Base-by-base conservation (phyloP, 495 filamentous ascomycete species). In the Neurospora sp. region DNA sequence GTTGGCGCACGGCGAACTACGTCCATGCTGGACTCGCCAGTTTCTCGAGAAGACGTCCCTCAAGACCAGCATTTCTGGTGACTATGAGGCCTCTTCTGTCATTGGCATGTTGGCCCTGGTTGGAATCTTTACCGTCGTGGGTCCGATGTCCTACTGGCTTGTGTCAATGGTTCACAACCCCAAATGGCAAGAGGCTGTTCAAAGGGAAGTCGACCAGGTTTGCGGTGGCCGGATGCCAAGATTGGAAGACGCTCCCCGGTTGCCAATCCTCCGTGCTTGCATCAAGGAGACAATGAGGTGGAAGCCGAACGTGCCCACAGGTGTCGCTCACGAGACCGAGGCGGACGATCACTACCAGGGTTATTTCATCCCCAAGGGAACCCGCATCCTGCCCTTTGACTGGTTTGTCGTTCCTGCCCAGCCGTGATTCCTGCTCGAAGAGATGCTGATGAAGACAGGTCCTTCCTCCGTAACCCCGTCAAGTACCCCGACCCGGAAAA, bases 131-230 rank as follows among this genome's bases (percentile, higher is more conserved):
- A 84, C 82, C 2, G 78, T 84, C 8, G 81, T 80, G 5, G 82
- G 82, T 0, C 82, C 82, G 9, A 71, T 84, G 10, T 81, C 79
- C 35, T 84, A 83, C 75, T 84, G 79, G 78, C 72, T 84, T 1
- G 80, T 83, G 6, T 69, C 77, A 0, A 84, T 84, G 82, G 75
- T 83, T 40, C 78, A 84, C 70, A 78, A 83, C 61, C 81, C 80
- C 3, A 75, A 78, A 44, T 84, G 82, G 82, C 82, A 84, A 70
- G 76, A 72, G 3, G 76, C 76, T 0, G 81, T 83, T 10, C 87
- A 88, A 72, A 79, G 83, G 53, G 87, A 89, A 74, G 75, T 89
- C 41, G 87, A 89, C 74, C 77, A 83, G 8, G 83, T 83, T 35
- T 88, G 86, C 71, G 80, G 74, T 45, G 31, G 74, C 0, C 76